These are phyloP conservation scores for Leptodontidium sp. DNA, from an alignment of 2,329 filamentous ascomycete genomes.

Conservation along the genomic window DNA sequence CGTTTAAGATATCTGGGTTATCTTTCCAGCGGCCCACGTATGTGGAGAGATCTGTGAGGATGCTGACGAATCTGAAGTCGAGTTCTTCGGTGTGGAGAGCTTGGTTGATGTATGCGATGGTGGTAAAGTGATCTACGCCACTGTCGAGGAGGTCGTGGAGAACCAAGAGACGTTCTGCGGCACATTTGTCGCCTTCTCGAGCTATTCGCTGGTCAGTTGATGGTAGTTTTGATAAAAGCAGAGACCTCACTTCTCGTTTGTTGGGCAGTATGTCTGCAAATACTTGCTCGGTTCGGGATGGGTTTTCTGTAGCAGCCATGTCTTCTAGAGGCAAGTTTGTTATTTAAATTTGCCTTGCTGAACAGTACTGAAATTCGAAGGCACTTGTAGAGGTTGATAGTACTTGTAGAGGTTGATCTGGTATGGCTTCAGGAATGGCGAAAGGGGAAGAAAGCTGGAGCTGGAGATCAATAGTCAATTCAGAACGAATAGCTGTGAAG, in stretches of 20 bases:
- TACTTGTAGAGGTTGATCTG: no score
- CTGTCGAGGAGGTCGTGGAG: neutral
- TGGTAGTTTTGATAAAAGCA: no score
- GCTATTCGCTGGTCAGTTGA: neutral
- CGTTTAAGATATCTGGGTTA: neutral
- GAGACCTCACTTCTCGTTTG: neutral
- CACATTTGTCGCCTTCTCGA: neutral
- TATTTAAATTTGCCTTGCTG: no score
- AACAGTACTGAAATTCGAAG: no score
- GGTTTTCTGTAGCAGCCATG: neutral
- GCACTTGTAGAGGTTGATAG: no score
- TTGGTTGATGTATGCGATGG: neutral
- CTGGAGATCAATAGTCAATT: no score
- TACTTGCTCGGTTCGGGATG: neutral
- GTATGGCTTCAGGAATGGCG: no score
- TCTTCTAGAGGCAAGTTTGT: no score
- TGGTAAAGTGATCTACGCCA: neutral
- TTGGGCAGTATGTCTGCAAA: slow-evolving; percentile 1
- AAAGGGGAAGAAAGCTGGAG: no score
- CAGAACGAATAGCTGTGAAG: no score
- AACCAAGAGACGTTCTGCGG: neutral
- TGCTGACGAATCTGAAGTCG: neutral
- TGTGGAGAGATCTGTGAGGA: neutral
- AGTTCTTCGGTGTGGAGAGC: slow-evolving; percentile 6
- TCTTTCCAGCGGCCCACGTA: neutral